These are phyloP conservation scores for Colletotrichum neosansevieriae DNA, from an alignment of 2,329 filamentous ascomycete genomes.

Conservation along the genomic window DNA sequence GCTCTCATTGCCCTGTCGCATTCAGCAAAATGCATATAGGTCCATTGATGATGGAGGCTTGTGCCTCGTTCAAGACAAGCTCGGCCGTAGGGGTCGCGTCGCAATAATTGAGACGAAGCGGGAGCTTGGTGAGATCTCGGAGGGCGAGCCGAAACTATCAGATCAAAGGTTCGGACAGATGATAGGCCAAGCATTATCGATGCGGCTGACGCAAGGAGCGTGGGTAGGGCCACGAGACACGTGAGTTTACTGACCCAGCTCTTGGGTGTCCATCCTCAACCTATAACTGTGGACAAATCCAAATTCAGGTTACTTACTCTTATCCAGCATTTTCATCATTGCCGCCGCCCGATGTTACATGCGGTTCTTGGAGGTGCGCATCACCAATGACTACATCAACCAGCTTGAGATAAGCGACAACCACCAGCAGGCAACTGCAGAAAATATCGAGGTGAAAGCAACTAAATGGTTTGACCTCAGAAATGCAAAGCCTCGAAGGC, in stretches of 20 bases:
- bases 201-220: background rate
- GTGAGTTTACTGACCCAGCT: background rate
- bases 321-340: background rate
- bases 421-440: background rate
- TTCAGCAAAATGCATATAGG: background rate
- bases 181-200: background rate
- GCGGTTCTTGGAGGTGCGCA: background rate
- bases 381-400: background rate
- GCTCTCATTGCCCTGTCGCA: background rate
- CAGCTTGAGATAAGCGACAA: background rate
- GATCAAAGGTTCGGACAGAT: background rate
- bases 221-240: background rate
- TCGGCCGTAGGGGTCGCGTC: background rate
- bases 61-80: background rate
- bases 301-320: background rate
- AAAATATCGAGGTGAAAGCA: background rate
- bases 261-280: background rate
- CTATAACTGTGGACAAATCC: background rate
- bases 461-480: constrained; percentile 3
- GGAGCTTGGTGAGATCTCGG: background rate
- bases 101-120: background rate
- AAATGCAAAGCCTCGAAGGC: background rate
- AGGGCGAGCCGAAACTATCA: background rate
- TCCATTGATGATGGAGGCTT: constrained; percentile 1
- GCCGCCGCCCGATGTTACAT: background rate